These are phyloP conservation scores for Trypanosoma avium DNA, from an alignment of 208 protist species.

Conservation along the genomic window DNA sequence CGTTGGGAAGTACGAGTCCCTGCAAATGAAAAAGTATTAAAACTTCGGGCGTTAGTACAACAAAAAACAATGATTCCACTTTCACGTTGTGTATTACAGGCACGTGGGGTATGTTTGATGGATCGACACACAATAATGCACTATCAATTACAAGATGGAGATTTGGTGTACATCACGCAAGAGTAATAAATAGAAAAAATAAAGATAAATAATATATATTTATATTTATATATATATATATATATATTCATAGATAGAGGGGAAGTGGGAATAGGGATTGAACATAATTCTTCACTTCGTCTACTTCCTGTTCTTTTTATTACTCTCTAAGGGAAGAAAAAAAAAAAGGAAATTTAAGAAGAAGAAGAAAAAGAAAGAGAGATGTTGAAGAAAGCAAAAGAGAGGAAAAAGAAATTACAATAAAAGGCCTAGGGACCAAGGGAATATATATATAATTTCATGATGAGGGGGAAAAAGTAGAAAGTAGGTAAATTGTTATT, in stretches of 20 bases:
- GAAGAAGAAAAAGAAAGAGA: not conserved
- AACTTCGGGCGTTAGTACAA: conserved; percentile 75
- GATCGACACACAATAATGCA: conserved; percentile 74
- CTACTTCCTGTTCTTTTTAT: conserved; percentile 16
- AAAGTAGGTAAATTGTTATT: too few relatives aligned
- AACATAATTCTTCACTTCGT: not conserved
- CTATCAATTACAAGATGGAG: conserved; percentile 68
- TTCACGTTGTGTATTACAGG: conserved; percentile 63
- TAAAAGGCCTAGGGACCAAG: too few relatives aligned
- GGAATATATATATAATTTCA: not conserved
- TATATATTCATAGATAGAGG: too few relatives aligned
- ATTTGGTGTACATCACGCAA: conserved; percentile 70
- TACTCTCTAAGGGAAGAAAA: too few relatives aligned
- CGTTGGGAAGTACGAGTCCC: conserved; percentile 65
- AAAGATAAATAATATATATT: not conserved
- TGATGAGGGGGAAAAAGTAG: too few relatives aligned
- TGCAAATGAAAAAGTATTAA: conserved; percentile 74
- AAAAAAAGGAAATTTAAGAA: not conserved
- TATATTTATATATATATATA: not conserved
- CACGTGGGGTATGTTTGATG: conserved; percentile 35
- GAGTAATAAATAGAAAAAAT: conserved; percentile 37
- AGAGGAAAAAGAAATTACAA: conserved; percentile 11
- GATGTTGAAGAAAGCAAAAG: too few relatives aligned
- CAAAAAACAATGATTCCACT: conserved; percentile 82
- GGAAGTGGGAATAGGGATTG: too few relatives aligned